Conservation (phyloP, 1,284 basidiomycete species). For the Rhodotorula glutinis region DNA sequence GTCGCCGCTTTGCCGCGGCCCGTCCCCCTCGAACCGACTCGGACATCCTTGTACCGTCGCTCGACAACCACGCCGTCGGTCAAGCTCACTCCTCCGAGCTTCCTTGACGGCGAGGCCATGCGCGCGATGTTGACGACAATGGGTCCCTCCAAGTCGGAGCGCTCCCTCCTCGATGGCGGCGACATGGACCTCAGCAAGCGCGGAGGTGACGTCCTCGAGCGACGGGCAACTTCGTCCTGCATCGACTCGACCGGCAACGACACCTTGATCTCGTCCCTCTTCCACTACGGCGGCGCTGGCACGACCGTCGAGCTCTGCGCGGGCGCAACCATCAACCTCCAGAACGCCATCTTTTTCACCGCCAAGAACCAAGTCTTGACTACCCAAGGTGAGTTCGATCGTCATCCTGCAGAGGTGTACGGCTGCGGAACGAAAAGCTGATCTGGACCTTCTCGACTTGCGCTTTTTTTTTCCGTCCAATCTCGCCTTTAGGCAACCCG, state of each 20-base stretch:
- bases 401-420: no score
- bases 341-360: conserved; percentile 52
- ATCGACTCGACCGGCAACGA: conserved; percentile 37
- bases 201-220: neutral
- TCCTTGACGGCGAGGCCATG: conserved; percentile 16
- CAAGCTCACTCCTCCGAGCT: conserved; percentile 12
- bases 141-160: conserved; percentile 18
- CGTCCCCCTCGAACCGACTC: conserved; percentile 3
- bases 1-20: conserved; percentile 15
- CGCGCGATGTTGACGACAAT: conserved; percentile 20
- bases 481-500: conserved; percentile 47
- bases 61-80: conserved; percentile 7
- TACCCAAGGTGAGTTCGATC: conserved; percentile 45
- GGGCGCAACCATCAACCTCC: conserved; percentile 48
- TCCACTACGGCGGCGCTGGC: conserved; percentile 45
- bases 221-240: conserved; percentile 13
- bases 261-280: conserved; percentile 35
- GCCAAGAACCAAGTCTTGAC: conserved; percentile 53
- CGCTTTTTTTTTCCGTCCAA: neutral
- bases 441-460: neutral
- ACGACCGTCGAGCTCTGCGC: conserved; percentile 53
- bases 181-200: conserved; percentile 9
- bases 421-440: neutral
- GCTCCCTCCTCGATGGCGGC: conserved; percentile 1
- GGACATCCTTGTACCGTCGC: neutral